Base-by-base conservation (phyloP, 2,329 filamentous ascomycete species). In the Colletotrichum filicis region DNA sequence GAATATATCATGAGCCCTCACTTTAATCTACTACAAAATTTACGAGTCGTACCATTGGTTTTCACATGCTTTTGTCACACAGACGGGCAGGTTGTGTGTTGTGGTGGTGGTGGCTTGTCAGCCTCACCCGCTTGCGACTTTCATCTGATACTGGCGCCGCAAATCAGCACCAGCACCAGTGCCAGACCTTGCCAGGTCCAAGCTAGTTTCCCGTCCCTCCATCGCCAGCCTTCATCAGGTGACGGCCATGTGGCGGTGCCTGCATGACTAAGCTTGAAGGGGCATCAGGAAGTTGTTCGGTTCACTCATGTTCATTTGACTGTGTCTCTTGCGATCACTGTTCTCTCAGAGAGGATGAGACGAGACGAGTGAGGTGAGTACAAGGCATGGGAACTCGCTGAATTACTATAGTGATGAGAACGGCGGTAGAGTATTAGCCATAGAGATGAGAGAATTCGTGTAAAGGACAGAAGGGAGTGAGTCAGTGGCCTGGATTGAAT, bases 31-130 rank as follows among this genome's bases (percentile, higher is more conserved):
- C 56, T 32, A 46, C 55, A 42, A 3, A 60, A 46, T 3, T 52
- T 71, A 71, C 67, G 71, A 66, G 60, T 71, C 67, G 49, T 62
- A 46, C 5, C 35, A 42, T 12, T n/a, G 9, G 8, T 16, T 37
- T 32, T 71, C 71, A 73, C 71, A 66, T 73, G 71, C 67, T 64
- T 57, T 35, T 62, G 53, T 71, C 46, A 57, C 56, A 61, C 28
- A 32, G 11, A 19, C 6, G 14, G 2, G 6, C 37, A 8, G 14
- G 37, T 42, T 16, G 35, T 16, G 28, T 42, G 22, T 26, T 24
- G 37, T 16, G 46, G 28, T 11, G 5, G 28, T 35, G 16, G 42
- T n/a, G 2, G 42, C 7, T 58, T 26, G 61, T 62, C 66, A 58
- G 66, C 56, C 66, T 71, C 67, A 65, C 46, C 65, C 67, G 52